These are phyloP conservation scores for Volvox africanus DNA, from an alignment of 139 green algal genomes.

Conservation along the genomic window DNA sequence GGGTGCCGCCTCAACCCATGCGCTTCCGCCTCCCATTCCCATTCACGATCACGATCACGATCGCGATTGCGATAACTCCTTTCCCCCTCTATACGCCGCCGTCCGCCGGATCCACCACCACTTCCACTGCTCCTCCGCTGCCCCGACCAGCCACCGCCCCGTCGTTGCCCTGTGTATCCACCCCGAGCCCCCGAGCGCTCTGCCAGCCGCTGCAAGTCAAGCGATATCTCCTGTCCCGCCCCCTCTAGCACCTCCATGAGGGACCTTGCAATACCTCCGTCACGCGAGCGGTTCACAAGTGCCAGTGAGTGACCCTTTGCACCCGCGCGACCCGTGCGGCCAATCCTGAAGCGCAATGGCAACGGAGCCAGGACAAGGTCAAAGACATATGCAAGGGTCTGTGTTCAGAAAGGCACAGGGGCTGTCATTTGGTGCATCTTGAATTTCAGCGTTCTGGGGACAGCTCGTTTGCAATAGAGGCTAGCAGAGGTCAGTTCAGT, in stretches of 20 bases:
- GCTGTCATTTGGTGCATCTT: too few relatives aligned
- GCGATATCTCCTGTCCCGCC: conserved; percentile 67
- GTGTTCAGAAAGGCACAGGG: too few relatives aligned
- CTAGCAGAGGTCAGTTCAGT: too few relatives aligned
- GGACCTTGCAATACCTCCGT: conserved; percentile 64
- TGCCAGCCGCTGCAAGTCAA: conserved; percentile 74
- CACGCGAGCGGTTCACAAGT: conserved; percentile 63
- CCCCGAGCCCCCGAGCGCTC: neutral
- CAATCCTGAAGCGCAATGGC: conserved; percentile 68
- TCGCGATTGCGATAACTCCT: neutral
- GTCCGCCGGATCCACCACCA: conserved; percentile 24
- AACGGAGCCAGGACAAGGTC: conserved; percentile 87
- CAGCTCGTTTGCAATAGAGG: too few relatives aligned
- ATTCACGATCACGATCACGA: neutral
- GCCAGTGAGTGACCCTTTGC: conserved; percentile 73
- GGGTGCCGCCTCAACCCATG: neutral
- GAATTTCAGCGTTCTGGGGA: too few relatives aligned
- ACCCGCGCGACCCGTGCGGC: conserved; percentile 83
- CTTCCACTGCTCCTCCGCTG: conserved; percentile 36
- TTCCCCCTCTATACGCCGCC: neutral
- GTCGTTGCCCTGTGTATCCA: neutral
- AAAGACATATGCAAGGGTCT: too few relatives aligned
- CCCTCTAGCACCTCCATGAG: conserved; percentile 69
- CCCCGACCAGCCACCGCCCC: neutral
- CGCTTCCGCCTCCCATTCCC: neutral